A percentile compares a stretch with the other conserved stretches of the same genome.
Evolutionary conservation across 2,329 filamentous ascomycete genomes (phyloP).

Genomic region (Trichoderma polysporum): DNA sequence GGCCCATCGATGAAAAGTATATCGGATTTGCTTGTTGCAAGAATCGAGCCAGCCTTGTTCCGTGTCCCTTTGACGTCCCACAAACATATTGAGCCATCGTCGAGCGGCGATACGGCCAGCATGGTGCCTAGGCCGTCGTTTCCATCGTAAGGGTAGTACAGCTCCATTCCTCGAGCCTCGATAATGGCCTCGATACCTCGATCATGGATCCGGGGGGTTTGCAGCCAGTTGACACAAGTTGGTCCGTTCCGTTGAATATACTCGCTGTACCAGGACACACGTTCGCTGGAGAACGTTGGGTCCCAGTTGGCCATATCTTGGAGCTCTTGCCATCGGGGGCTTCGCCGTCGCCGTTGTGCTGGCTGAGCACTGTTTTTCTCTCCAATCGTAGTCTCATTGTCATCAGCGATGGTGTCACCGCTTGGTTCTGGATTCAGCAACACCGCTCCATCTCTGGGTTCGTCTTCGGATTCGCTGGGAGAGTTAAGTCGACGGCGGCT

Average conservation of each 20-base stretch:
- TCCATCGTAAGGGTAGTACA: constrained; percentile 57
- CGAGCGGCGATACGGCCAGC: constrained; percentile 72
- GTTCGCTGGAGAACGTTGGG: constrained; percentile 69
- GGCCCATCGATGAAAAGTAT: constrained; percentile 62
- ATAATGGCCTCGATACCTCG: constrained; percentile 46
- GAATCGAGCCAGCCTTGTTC: constrained; percentile 58
- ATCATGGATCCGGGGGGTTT: constrained; percentile 54
- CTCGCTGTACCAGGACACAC: constrained; percentile 82
- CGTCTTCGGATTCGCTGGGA: constrained; percentile 24
- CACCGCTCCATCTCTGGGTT: constrained; percentile 34
- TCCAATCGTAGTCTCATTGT: not conserved
- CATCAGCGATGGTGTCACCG: constrained; percentile 25
- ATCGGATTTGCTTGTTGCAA: constrained; percentile 64
- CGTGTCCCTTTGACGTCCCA: constrained; percentile 71
- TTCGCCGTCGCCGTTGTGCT: not conserved
- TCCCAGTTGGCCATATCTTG: constrained; percentile 80
- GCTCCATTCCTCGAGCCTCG: constrained; percentile 72
- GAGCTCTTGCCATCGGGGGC: constrained; percentile 27
- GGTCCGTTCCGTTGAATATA: constrained; percentile 80
- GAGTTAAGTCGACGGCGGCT: constrained; percentile 35
- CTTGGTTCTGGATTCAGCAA: constrained; percentile 26
- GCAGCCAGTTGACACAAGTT: constrained; percentile 73
- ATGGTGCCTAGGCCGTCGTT: constrained; percentile 45
- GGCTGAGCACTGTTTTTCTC: not conserved
- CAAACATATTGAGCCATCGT: constrained; percentile 83